Evolutionary conservation across 768 basidiomycete genomes (phyloP), one percentile per base, ranked within the genome.

Genomic region (Mycena pura): DNA sequence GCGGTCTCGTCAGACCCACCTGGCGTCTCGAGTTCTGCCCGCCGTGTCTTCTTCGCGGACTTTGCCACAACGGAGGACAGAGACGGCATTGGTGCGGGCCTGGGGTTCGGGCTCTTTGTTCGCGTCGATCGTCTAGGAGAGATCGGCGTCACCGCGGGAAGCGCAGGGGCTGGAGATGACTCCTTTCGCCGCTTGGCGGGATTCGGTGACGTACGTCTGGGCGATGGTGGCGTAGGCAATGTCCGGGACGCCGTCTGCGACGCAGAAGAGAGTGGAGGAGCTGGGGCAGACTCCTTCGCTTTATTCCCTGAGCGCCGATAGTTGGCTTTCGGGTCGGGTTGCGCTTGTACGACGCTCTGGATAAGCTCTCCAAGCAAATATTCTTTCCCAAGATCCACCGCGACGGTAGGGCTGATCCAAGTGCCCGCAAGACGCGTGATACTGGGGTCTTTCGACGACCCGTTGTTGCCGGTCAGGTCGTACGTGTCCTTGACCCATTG

Each of bases 391-490:
- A 96, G 78, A 64, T 82, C 80, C 39, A 84, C 72, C 1, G 95
- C 95, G 9, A 88, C 72, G 6, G 82, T 70, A 28, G 88, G 80
- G 56, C 82, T 81, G 61, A 93, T 87, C 95, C 95, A 98, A 28
- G 88, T 91, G 14, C 95, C 95, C 3, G 95, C 95, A 55, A 98
- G 87, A 64, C 94, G 85, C 52, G 91, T 85, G 69, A 86, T 81
- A 47, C 72, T 66, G 8, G 81, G 74, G 28, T 88, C 87, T 57
- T 84, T 84, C 3, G 82, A 77, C 11, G 88, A 84, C 56, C 91
- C 86, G 72, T 96, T 96, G 69, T 92, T 90, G 21, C 90, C 89
- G 3, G 82, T 62, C 56, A 89, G 83, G 72, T 96, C 92, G 75
- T 84, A 92, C 68, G 78, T 84, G 19, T 88, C 86, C 70, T 90